These are phyloP conservation scores for Solanum boliviense DNA, from an alignment of 257 asterid species.

Conservation along the genomic window DNA sequence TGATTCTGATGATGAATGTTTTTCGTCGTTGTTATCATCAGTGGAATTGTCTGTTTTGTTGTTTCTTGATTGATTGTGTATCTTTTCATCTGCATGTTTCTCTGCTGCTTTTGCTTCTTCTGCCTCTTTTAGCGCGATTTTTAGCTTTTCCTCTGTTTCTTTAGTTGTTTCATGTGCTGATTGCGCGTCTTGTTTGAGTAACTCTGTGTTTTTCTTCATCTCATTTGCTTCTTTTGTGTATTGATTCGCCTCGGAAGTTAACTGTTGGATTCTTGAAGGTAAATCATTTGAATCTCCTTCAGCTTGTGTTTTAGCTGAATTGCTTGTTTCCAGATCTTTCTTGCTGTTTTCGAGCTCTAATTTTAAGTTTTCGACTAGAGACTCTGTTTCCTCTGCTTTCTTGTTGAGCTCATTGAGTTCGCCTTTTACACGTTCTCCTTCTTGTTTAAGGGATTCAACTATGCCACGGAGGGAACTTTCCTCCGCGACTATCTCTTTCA, in stretches of 20 bases:
- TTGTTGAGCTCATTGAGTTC: slow-evolving; percentile 18
- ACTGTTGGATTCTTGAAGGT: slow-evolving; percentile 24
- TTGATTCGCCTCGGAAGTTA: slow-evolving; percentile 28
- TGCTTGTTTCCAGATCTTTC: slow-evolving; percentile 34
- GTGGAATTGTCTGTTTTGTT: neutral
- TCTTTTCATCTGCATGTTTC: neutral
- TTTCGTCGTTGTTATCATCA: neutral
- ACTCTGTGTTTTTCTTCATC: slow-evolving; percentile 51
- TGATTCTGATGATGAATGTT: neutral
- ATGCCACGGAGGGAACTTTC: slow-evolving; percentile 17
- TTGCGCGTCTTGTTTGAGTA: slow-evolving; percentile 48
- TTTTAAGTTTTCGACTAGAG: slow-evolving; percentile 18
- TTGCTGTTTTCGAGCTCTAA: slow-evolving; percentile 34
- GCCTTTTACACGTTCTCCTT: slow-evolving; percentile 31
- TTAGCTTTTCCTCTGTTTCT: slow-evolving; percentile 55
- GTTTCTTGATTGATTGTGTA: neutral
- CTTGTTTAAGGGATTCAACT: slow-evolving; percentile 20
- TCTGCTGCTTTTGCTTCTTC: slow-evolving; percentile 64
- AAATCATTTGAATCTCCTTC: slow-evolving; percentile 21
- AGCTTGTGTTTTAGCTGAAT: slow-evolving; percentile 4
- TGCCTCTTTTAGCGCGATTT: slow-evolving; percentile 35
- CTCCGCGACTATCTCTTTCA: slow-evolving; percentile 29
- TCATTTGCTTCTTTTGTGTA: slow-evolving; percentile 38
- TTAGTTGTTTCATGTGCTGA: slow-evolving; percentile 29
- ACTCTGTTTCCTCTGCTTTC: slow-evolving; percentile 29